Conservation (phyloP, 192 early-diverging fungal species). For the Thamnidium elegans region DNA sequence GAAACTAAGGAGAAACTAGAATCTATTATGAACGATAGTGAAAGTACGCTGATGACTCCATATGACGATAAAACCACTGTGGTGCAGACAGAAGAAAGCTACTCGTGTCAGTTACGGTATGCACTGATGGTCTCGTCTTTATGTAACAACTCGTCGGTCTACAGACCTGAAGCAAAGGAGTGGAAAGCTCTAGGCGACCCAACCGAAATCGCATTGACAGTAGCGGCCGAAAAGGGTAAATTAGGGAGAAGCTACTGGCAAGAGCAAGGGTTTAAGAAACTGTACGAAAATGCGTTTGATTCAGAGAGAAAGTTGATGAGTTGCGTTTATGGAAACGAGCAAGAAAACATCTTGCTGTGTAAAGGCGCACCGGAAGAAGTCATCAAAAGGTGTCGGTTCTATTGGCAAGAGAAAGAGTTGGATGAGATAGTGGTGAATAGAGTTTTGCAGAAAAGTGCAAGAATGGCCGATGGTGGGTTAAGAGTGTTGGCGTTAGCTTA, state of each 20-base stretch:
- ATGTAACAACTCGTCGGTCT: conserved; percentile 84
- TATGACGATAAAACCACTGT: conserved; percentile 10
- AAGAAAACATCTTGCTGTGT: conserved; percentile 52
- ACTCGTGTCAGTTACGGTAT: not conserved
- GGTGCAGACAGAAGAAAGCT: not conserved
- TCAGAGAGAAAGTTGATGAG: conserved; percentile 96
- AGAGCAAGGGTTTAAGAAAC: conserved; percentile 36
- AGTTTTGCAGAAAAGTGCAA: conserved; percentile 55
- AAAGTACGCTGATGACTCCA: conserved; percentile 20
- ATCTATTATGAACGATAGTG: conserved; percentile 23
- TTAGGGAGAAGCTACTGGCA: conserved; percentile 64
- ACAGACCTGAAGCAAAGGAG: conserved; percentile 20
- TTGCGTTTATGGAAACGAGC: conserved; percentile 57
- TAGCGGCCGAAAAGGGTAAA: conserved; percentile 81
- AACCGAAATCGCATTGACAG: conserved; percentile 91
- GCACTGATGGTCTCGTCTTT: conserved; percentile 74
- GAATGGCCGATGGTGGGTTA: conserved; percentile 83
- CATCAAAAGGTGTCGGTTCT: conserved; percentile 54
- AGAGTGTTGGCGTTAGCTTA: conserved; percentile 89
- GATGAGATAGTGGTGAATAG: conserved; percentile 57
- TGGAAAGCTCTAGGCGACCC: conserved; percentile 87
- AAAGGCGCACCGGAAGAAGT: conserved; percentile 96
- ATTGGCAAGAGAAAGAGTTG: conserved; percentile 23
- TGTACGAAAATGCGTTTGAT: conserved; percentile 86
- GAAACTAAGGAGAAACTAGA: conserved; percentile 8